Percentiles rank a stretch among this genome's conserved stretches.
Conservation (phyloP, 495 filamentous ascomycete genomes). For the Clavariopsis aquatica region DNA sequence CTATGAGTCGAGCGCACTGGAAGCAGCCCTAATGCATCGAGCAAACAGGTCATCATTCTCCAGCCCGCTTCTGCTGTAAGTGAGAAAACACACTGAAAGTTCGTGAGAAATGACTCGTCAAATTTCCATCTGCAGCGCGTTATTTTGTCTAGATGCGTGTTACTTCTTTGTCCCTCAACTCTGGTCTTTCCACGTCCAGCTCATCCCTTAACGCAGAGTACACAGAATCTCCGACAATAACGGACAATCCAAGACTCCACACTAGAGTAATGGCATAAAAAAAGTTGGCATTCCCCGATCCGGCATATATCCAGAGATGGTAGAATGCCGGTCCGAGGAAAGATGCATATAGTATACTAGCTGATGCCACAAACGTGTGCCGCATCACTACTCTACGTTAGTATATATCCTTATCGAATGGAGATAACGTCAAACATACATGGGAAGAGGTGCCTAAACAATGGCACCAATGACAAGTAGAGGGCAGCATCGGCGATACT, state of each 20-base stretch:
- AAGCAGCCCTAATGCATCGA: no score
- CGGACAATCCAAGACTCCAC: slow-evolving; percentile 85
- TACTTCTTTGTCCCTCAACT: slow-evolving; percentile 82
- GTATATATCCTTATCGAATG: not conserved
- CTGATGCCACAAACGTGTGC: slow-evolving; percentile 82
- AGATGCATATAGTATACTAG: slow-evolving; percentile 80
- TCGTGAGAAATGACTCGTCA: not conserved
- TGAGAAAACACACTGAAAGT: not conserved
- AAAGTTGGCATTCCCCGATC: slow-evolving; percentile 97
- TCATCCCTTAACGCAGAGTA: slow-evolving; percentile 91
- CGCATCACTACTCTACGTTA: slow-evolving; percentile 67
- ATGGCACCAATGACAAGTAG: slow-evolving; percentile 76
- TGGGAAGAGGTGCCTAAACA: slow-evolving; percentile 94
- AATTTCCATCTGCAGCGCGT: no score
- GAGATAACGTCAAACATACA: slow-evolving; percentile 53
- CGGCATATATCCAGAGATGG: slow-evolving; percentile 97
- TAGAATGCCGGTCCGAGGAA: slow-evolving; percentile 95
- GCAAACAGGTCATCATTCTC: no score
- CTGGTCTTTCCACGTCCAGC: slow-evolving; percentile 88
- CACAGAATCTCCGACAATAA: slow-evolving; percentile 77
- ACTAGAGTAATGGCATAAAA: slow-evolving; percentile 99
- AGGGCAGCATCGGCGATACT: slow-evolving; percentile 84
- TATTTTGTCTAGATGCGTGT: slow-evolving; percentile 72
- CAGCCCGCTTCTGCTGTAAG: no score
- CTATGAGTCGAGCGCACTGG: no score